Evolutionary conservation across 345 rosid species (phyloP), one percentile per base, ranked within the genome.

Genomic region (Viola odorata): DNA sequence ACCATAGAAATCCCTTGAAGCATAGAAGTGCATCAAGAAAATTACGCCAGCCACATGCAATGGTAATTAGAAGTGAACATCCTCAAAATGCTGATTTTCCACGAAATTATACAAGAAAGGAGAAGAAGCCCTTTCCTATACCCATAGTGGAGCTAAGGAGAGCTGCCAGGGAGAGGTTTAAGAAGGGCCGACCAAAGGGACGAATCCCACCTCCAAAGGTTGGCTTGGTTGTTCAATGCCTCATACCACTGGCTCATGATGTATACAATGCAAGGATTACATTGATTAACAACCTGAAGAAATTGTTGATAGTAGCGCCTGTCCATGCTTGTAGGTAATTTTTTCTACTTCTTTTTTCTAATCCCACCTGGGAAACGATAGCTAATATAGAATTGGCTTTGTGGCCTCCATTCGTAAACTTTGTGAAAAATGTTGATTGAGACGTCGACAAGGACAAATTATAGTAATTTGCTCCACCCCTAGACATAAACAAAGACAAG

Each of bases 21-120:
- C 64, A 70, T 48, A 72, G 62, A 40, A 49, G 53, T 50, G 42
- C 73, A 50, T 41, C 76, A 61, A 61, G 83, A 57, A 78, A 75
- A 73, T 62, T 63, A 52, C 42, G 51, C 60, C 78, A 49, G 50
- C 48, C 68, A 14, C 63, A 58, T 53, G 58, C 76, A 45, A 51
- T 79, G 57, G 69, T 75, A 23, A 69, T 83, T 52, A 80, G 78
- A 63, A 81, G 67, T 32, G 84, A 85, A 42, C 57, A 73, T 77
- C 94, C 95, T 52, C 99, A 94, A 72, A 94, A 94, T 78, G 82
- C 84, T 13, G 99, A 94, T 72, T 80, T 84, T 14, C 99, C 97
- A 62, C 80, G 78, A 60, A 54, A 70, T 36, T 84, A 84, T 70
- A 71, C 89, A 14, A 89, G 66, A 67, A 84, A 85, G 67, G 95